phyloP scores from a whole-genome alignment of 176 grass and related monocot genomes.

The Echinochloa phyllopogon region DNA sequence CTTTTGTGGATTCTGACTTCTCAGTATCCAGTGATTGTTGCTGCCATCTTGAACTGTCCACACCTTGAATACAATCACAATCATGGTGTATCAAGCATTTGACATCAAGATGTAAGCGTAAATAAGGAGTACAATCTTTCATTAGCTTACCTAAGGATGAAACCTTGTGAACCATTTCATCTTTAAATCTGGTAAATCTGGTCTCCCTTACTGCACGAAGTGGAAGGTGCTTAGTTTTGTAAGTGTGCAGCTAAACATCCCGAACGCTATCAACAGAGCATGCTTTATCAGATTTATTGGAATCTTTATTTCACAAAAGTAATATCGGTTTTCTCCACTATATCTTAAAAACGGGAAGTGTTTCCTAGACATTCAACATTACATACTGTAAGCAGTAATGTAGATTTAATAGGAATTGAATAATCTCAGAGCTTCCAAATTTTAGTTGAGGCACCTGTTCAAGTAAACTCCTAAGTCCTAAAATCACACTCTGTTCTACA shows the following conservation, averaged over 20 bases:
- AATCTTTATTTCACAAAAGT: background rate
- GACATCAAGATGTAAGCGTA: background rate
- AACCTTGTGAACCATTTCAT: constrained; percentile 26
- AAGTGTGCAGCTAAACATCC: background rate
- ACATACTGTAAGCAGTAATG: background rate
- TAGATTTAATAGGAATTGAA: background rate
- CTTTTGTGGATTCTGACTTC: constrained; percentile 15
- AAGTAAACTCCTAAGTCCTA: background rate
- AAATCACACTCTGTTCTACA: background rate
- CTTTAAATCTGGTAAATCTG: constrained; percentile 15
- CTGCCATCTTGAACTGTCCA: constrained; percentile 22
- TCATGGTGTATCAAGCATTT: background rate
- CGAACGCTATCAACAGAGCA: background rate
- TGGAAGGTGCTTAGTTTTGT: background rate
- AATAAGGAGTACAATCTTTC: background rate
- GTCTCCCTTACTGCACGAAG: constrained; percentile 20
- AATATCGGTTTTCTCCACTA: background rate
- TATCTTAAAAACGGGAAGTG: background rate
- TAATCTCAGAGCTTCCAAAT: background rate
- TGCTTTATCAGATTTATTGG: background rate
- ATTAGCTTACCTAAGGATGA: constrained; percentile 42
- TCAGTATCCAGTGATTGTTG: constrained; percentile 2
- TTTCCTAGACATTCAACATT: background rate
- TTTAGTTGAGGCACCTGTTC: background rate
- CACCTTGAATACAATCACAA: constrained; percentile 9